phyloP scores from a whole-genome alignment of 2,329 filamentous ascomycete genomes.

The Orbilia quercus region DNA sequence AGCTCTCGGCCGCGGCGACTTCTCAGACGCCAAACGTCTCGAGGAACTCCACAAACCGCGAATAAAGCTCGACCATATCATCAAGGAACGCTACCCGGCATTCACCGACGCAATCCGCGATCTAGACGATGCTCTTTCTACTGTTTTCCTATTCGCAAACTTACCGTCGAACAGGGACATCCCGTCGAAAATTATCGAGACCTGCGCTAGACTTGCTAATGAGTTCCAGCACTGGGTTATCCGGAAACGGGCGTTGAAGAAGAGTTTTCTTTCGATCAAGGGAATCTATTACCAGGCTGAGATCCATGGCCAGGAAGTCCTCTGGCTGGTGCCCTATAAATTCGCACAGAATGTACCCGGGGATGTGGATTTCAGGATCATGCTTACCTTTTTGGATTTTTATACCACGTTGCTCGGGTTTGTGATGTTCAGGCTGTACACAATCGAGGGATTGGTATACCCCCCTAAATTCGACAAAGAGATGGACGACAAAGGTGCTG shows the following conservation, averaged over 20 bases:
- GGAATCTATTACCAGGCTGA: conserved; percentile 99
- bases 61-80: conserved; percentile 93
- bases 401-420: conserved; percentile 97
- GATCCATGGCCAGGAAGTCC: conserved; percentile 93
- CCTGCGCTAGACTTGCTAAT: conserved; percentile 89
- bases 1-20: conserved; percentile 90
- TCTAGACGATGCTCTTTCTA: conserved; percentile 93
- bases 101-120: conserved; percentile 94
- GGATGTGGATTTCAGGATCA: conserved; percentile 97
- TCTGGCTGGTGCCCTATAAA: conserved; percentile 97
- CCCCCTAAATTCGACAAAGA: conserved; percentile 90
- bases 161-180: conserved; percentile 89
- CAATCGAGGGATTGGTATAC: conserved; percentile 88
- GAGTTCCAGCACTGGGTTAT: conserved; percentile 99
- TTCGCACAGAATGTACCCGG: conserved; percentile 95
- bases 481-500: conserved; percentile 89
- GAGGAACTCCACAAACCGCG: conserved; percentile 91
- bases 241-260: conserved; percentile 86
- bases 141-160: conserved; percentile 97
- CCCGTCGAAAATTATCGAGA: conserved; percentile 92
- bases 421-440: conserved; percentile 95
- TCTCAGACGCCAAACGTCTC: conserved; percentile 84
- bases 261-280: conserved; percentile 98
- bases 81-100: conserved; percentile 97
- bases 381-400: conserved; percentile 99